Conservation (phyloP, 1,284 basidiomycete species). For the Boletus calvinii region DNA sequence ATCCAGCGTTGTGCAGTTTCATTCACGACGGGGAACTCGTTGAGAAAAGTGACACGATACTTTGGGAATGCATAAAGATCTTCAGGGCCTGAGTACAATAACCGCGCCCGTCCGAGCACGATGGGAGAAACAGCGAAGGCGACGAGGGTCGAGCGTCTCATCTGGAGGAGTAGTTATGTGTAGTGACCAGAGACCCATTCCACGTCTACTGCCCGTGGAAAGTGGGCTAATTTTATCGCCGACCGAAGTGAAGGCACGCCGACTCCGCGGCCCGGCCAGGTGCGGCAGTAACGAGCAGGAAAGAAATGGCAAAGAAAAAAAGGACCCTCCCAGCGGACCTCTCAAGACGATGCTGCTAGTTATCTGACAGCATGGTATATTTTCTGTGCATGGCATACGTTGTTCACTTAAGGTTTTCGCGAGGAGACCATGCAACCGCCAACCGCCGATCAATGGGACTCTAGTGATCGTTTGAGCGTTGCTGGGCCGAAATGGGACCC, state of each 20-base stretch:
- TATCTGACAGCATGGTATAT: slow-evolving; percentile 3
- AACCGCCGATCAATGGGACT: slow-evolving; percentile 29
- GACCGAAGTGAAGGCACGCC: slow-evolving; percentile 24
- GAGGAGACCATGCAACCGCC: slow-evolving; percentile 28
- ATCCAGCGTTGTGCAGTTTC: slow-evolving; percentile 76
- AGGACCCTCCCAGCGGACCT: background rate
- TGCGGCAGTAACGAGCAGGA: background rate
- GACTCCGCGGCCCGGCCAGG: slow-evolving; percentile 29
- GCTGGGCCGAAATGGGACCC: background rate
- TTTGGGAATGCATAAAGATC: slow-evolving; percentile 85
- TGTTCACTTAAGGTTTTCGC: slow-evolving; percentile 15
- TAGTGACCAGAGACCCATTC: slow-evolving; percentile 1
- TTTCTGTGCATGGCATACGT: slow-evolving; percentile 2
- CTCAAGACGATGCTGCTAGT: slow-evolving; percentile 8
- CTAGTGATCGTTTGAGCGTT: background rate
- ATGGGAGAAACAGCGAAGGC: slow-evolving; percentile 21
- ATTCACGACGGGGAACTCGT: slow-evolving; percentile 72
- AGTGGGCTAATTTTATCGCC: slow-evolving; percentile 33
- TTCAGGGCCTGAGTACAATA: slow-evolving; percentile 70
- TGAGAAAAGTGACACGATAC: slow-evolving; percentile 78
- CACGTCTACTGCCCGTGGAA: slow-evolving; percentile 25
- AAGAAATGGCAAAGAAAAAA: background rate
- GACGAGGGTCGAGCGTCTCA: slow-evolving; percentile 22
- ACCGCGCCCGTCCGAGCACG: slow-evolving; percentile 39
- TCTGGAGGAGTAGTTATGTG: slow-evolving; percentile 6